Base-by-base conservation (phyloP, 768 basidiomycete species). In the Symmetrospora coprosmae region DNA sequence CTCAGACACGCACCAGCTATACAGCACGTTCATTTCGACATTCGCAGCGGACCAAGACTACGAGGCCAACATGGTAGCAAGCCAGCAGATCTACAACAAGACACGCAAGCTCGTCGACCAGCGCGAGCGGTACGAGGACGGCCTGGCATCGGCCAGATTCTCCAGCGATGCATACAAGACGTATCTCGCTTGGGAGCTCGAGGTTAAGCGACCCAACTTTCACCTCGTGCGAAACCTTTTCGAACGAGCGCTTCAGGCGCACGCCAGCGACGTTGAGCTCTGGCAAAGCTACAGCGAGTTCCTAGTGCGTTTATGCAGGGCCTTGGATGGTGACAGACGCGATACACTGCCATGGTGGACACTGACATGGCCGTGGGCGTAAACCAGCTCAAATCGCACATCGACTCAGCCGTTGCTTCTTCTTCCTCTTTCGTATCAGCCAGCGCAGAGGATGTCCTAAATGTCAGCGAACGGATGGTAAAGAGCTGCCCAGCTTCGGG, bases 21-120 rank as follows among this genome's bases (percentile, higher is more conserved):
- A 91, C 70, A 92, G 90, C 0, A 80, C 83, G 0, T 92, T 94
- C 73, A 87, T 87, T 17, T 87, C 88, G 0, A 79, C 80, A 58
- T 78, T 86, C 71, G 79, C 81, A 64, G 79, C 83, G 8, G 43
- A 40, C 2, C 72, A 78, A 17, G 78, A 83, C 39, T 97, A 97
- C 68, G 91, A 96, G 69, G 66, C 74, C 0, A 73, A 82, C 7
- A 79, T 96, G 30, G 78, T 92, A 8, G 19, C 23, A 0, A 45
- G 55, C 23, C 66, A 64, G 25, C 50, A 55, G 16, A 16, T 50
- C 27, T 52, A 41, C 33, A 43, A 19, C 25, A 21, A 25, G 1
- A 49, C 47, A 9, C 45, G 51, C 35, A 27, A 9, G 34, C 4
- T 34, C 6, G 47, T 38, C 9, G 58, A 52, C n/a, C 47, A 28